Percentiles rank a stretch among this genome's conserved stretches.
Evolutionary conservation across 257 asterid species (phyloP).

Genomic region (Solanum ossicruentum): DNA sequence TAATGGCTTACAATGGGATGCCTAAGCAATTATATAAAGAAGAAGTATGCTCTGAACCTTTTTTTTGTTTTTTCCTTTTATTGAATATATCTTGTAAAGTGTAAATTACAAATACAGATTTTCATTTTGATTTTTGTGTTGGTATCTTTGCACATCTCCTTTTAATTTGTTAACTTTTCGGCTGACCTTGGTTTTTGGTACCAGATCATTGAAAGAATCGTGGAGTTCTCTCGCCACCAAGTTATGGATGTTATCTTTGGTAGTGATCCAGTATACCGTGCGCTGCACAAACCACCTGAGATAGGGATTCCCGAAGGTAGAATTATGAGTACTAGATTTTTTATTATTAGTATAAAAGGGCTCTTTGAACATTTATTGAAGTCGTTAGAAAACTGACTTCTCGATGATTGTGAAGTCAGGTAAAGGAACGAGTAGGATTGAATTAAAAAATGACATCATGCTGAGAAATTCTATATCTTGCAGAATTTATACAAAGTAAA

Average conservation of each 20-base stretch:
- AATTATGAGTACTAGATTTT: background rate
- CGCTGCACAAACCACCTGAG: conserved; percentile 73
- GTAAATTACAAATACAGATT: background rate
- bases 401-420: background rate
- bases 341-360: background rate
- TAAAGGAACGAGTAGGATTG: background rate
- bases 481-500: background rate
- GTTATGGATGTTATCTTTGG: conserved; percentile 78
- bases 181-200: conserved; percentile 17
- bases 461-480: background rate
- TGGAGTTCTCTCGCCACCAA: conserved; percentile 95
- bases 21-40: conserved; percentile 91
- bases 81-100: background rate
- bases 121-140: background rate
- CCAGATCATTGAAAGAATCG: conserved; percentile 90
- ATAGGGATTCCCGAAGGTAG: conserved; percentile 61
- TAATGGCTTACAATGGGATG: conserved; percentile 78
- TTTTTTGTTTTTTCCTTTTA: background rate
- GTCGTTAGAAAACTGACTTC: background rate
- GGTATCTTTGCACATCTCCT: background rate
- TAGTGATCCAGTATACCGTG: conserved; percentile 87
- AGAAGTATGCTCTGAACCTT: conserved; percentile 44
- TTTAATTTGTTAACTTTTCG: background rate
- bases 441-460: background rate
- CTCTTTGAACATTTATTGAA: background rate